Evolutionary conservation across 2,329 filamentous ascomycete species (phyloP), one percentile per base, ranked within the genome.

Genomic region (Fusarium solani-melongenae): DNA sequence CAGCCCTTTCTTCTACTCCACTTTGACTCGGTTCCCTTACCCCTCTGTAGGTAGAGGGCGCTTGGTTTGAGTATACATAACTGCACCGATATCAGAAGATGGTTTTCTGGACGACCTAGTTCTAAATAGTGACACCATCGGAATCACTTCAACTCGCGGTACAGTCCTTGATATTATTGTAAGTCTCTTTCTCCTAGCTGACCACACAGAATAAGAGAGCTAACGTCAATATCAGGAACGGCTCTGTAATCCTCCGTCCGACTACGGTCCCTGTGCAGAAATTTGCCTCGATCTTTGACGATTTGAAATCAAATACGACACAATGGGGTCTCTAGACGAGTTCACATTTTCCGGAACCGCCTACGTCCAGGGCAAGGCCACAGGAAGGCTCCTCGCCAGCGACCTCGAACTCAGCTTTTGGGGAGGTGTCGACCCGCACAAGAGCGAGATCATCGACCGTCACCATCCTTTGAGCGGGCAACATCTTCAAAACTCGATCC

Each of bases 381-480:
- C 79, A 6, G 82, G 80, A 0, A 69, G 68, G 14, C 71, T 84
- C 2, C 58, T 83, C 2, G 70, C 77, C 12, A 73, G 77, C 22
- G 57, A 73, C 6, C 62, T 76, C 2, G 75, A 77, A 9, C 72
- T 87, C 22, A 87, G 85, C 74, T 87, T 87, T 75, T 86, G 84
- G 85, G 83, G 83, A 9, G 86, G 86, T 0, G 82, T 86, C 2
- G 72, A 84, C 41, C 77, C 83, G 2, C 62, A 78, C 5, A 85
- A 81, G 0, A 84, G 86, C 38, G 69, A 80, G 14, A 77, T 87
- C 1, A 82, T 86, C 53, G 86, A 87, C 62, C 79, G 77, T 2
- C 83, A 85, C 41, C 85, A 87, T 62, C 82, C 83, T 0, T 72
- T 87, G 2, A 72, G 70, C 8, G 84, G 84, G 0, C 36, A 76